phyloP scores from a whole-genome alignment of 768 basidiomycete species.

The Phaeotremella fagi region DNA sequence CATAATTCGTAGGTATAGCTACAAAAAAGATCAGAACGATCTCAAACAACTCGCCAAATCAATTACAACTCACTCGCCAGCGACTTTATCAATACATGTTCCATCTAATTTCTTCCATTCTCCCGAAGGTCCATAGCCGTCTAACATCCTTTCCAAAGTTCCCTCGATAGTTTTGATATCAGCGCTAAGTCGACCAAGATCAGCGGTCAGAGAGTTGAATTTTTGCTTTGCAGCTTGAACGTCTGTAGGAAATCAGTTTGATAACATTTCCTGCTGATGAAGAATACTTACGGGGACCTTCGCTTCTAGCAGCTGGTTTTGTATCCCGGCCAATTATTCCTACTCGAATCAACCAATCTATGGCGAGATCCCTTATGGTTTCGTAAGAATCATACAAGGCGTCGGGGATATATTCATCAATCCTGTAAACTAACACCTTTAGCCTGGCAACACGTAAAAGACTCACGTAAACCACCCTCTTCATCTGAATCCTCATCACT shows the following conservation, averaged over 20 bases:
- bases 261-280: no score
- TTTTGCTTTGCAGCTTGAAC: constrained; percentile 43
- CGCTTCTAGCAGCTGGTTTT: constrained; percentile 10
- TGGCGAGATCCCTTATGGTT: constrained; percentile 57
- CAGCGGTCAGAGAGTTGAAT: constrained; percentile 51
- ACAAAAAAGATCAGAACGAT: background rate
- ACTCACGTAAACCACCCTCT: constrained; percentile 58
- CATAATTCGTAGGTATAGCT: constrained; percentile 95
- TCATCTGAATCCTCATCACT: constrained; percentile 53
- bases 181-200: constrained; percentile 59
- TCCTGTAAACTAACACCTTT: constrained; percentile 61
- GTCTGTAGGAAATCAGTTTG: no score
- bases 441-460: background rate
- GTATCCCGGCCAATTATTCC: constrained; percentile 55
- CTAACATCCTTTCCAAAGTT: constrained; percentile 64
- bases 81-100: constrained; percentile 70
- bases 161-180: constrained; percentile 51
- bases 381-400: constrained; percentile 69
- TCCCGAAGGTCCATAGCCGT: constrained; percentile 65
- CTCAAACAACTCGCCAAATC: background rate
- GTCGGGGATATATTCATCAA: constrained; percentile 81
- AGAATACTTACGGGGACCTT: constrained; percentile 35
- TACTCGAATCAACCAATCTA: constrained; percentile 61
- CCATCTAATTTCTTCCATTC: constrained; percentile 95
- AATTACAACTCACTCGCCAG: constrained; percentile 72